Base-by-base conservation (phyloP, 140 eudicot species). In the Senecio squalidus region DNA sequence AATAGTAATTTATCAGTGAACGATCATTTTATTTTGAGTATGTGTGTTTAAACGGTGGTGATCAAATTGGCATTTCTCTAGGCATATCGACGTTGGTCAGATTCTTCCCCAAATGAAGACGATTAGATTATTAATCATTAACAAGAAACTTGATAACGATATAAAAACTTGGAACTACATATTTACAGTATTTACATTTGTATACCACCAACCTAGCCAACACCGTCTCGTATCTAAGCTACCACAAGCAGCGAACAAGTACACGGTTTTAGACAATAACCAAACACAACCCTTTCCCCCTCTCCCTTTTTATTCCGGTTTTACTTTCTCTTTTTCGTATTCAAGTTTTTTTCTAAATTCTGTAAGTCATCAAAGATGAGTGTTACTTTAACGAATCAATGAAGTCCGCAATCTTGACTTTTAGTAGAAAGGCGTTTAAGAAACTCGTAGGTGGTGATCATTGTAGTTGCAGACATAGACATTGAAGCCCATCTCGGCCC, bases 401-500 rank as follows among this genome's bases (percentile, higher is more conserved):
- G 73, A 67, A 41, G 57, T 29, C 57, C 25, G 36, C 51, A 36
- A 16, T 84, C 85, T 54, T 46, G 78, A 68, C 53, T 72, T 66
- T 84, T 84, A 0, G 89, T 54, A 0, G 94, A 84, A 14, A 84
- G 80, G 58, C 81, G 53, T 47, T 84, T 84, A 23, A 84, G 82
- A 30, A 77, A 81, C 88, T 84, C 94, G 20, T 84, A 84, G 22
- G 94, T 84, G 58, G 94, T 84, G 66, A 84, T 78, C 94, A 84
- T 84, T n/a, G 85, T 81, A 41, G 83, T 72, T 60, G 94, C 85
- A 24, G 94, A 84, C 89, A 84, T 64, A 41, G 94, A 81, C 94
- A 81, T 84, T 7, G 94, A 81, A 50, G 94, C 94, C 84, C 85
- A 82, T 30, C 94, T 60, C 3, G 94, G 89, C 18, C 85, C 89